Base-by-base conservation (phyloP, 2,329 filamentous ascomycete species). In the Aureobasidium vineae region DNA sequence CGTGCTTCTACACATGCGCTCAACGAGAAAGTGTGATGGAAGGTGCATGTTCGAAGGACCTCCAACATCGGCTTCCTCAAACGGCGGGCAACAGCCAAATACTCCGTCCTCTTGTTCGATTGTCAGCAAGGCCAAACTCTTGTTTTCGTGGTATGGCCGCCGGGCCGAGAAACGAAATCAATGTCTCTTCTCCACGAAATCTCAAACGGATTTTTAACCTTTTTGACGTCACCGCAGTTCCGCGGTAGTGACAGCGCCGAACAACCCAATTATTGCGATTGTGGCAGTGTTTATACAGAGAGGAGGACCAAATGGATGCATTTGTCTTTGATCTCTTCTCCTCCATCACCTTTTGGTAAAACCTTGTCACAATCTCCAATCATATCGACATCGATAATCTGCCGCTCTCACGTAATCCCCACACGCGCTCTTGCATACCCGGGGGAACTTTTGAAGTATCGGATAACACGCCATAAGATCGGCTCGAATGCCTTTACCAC, bases 171-270 rank as follows among this genome's bases (percentile, higher is more conserved):
- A 28, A 19, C 13, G 7, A 11, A 41, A 41, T 56, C 53, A 45
- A 59, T 59, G 54, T 59, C 40, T 59, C 36, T 43, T 54, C 54
- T 59, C 54, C 54, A 59, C 40, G 38, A 59, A 59, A 59, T 45
- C 26, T 33, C 38, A 45, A 43, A 28, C 8, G 19, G 28, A 59
- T 31, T 47, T 47, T 40, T 19, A 43, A 31, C 21, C 19, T 38
- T 57, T 33, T 59, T 56, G 52, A 59, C 54, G 54, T 59, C 54
- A 59, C 26, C 31, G 43, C n/a, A n/a, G 38, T 11, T 59, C 54
- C 54, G 54, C 54, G 54, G 54, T 43, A 23, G 23, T 54, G 31
- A 28, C 40, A 59, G 40, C n/a, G n/a, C 40, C 23, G 54, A 45
- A 45, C 38, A 40, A 40, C 53, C 21, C 49, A 52, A 52, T 57